Evolutionary conservation across 257 asterid species (phyloP).

Genomic region (Lycium ferocissimum): DNA sequence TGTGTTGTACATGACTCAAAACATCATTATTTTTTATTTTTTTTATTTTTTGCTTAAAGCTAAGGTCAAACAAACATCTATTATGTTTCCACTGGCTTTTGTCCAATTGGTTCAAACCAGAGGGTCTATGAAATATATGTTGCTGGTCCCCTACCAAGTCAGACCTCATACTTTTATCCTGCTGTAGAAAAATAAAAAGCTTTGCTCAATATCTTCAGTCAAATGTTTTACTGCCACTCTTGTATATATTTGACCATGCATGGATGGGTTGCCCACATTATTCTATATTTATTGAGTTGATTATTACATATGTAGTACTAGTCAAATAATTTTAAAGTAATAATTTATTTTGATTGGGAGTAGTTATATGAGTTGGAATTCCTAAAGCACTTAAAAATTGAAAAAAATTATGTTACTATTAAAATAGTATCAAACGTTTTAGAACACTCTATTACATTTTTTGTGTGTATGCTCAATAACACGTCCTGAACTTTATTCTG

Average conservation of each 20-base stretch:
- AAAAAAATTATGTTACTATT: too few relatives aligned
- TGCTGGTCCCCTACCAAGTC: background rate
- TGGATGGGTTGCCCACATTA: background rate
- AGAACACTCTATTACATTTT: too few relatives aligned
- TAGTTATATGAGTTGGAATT: background rate
- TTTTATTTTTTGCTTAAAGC: background rate
- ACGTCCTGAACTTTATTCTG: too few relatives aligned
- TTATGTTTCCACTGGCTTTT: background rate
- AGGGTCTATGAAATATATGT: background rate
- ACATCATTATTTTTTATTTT: background rate
- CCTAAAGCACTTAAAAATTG: background rate
- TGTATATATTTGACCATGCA: background rate
- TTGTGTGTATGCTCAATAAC: too few relatives aligned
- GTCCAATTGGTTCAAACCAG: background rate
- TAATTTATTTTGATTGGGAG: background rate
- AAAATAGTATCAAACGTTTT: too few relatives aligned
- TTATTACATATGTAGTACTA: background rate
- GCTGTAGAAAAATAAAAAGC: background rate
- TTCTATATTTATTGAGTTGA: too few relatives aligned
- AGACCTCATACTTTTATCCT: background rate
- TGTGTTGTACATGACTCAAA: background rate
- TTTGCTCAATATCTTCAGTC: background rate
- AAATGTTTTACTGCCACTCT: background rate
- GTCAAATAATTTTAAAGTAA: background rate
- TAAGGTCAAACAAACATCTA: constrained; percentile 16